These are phyloP conservation scores for Erythrobasidium hasegawianum DNA, from an alignment of 1,284 basidiomycete genomes.

Conservation along the genomic window DNA sequence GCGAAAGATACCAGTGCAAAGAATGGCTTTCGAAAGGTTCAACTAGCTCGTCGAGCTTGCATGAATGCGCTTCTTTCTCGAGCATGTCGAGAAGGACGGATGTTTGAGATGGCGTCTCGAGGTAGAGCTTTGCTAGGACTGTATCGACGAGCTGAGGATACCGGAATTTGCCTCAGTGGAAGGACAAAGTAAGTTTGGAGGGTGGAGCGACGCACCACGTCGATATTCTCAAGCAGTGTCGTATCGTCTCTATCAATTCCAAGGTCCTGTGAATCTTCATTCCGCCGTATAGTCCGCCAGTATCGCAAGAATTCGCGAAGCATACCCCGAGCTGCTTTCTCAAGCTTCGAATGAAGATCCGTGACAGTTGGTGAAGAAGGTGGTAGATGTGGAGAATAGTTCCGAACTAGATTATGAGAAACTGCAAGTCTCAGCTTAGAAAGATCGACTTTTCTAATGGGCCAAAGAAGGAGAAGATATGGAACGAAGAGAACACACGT, in stretches of 20 bases:
- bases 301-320: constrained; percentile 61
- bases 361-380: constrained; percentile 65
- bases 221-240: neutral
- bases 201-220: constrained; percentile 3
- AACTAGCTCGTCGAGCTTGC: constrained; percentile 63
- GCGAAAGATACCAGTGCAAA: constrained; percentile 63
- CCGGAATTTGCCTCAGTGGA: neutral
- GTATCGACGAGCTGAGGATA: constrained; percentile 70
- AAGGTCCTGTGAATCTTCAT: constrained; percentile 5
- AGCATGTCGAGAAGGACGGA: constrained; percentile 58
- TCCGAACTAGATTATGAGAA: constrained; percentile 77
- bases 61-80: constrained; percentile 45
- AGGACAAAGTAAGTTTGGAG: neutral
- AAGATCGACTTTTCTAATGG: neutral
- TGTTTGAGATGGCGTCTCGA: constrained; percentile 50
- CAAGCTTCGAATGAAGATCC: constrained; percentile 61
- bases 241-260: constrained; percentile 4
- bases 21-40: constrained; percentile 56
- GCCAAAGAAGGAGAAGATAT: constrained; percentile 34
- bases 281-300: constrained; percentile 50
- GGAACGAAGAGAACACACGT: constrained; percentile 51
- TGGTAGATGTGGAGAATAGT: constrained; percentile 76
- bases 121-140: constrained; percentile 68
- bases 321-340: constrained; percentile 63
- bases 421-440: constrained; percentile 55